Evolutionary conservation across 148 eudicot genomes (phyloP), one percentile per base, ranked within the genome.

Genomic region (Rhododendron kiyosumense): DNA sequence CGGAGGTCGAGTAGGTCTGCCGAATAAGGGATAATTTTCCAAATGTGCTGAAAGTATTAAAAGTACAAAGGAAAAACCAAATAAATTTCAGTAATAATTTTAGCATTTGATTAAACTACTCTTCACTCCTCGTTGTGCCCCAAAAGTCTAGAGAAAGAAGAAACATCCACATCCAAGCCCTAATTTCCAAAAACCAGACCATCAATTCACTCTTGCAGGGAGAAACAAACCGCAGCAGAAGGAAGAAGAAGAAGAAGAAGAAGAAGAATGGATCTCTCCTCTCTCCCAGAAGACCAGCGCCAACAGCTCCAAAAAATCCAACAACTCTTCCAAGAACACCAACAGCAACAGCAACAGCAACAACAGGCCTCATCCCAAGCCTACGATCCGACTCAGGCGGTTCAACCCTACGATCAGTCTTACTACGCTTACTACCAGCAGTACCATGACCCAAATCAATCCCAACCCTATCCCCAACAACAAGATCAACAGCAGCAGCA

Each of bases 271-370:
- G 86, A 81, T 84, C 81, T 78, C 6, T 84, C 89, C 13, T 84
- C 86, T 10, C 86, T 83, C 26, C 71, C 86, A 51, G 84, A 84
- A 51, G 79, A 82, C 24, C 84, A 84, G 79, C 83, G 81, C 2
- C 86, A 87, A 41, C 79, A 87, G 71, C 89, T 78, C 14, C 82
- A 79, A 4, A 78, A 78, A 45, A 84, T 86, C 88, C 84, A 86
- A 17, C 85, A 86, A n/a, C 71, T 67, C 4, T 81, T 81, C 74
- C 81, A 81, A 41, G 79, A 86, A 86, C 84, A 86, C 69, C 84
- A 69, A 63, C 78, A 17, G 1, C 81, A 78, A 10, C 75, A 57
- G 0, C 77, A 79, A 10, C 51, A 84, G 5, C 83, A 52, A 26
- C 7, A 48, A 9, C 28, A 45, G 2, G 28, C 71, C 3, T 54